A percentile compares a stretch with the other conserved stretches of the same genome.
Conservation (phyloP, 139 green algal species). For the Chlorella vulgaris region DNA sequence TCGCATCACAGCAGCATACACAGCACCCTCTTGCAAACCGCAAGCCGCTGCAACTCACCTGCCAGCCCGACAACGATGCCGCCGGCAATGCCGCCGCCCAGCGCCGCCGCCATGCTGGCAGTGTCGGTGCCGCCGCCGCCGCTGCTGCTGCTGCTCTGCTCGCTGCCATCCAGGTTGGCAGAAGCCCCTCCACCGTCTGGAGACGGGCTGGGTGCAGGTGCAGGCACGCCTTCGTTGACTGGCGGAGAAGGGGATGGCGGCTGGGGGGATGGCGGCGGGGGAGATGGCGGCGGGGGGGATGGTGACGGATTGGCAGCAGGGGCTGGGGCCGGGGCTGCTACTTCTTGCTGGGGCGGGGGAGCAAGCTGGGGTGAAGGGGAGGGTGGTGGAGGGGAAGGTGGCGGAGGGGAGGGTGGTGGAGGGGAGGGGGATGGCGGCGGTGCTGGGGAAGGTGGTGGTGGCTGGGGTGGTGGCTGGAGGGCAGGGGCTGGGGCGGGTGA, state of each 20-base stretch:
- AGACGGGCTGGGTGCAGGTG: no score
- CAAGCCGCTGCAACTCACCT: neutral
- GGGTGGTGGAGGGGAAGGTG: no score
- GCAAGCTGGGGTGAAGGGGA: no score
- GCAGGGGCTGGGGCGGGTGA: neutral
- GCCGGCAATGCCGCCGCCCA: constrained; percentile 4
- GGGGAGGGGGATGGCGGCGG: neutral
- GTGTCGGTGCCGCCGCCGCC: neutral
- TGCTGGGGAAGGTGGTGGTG: neutral
- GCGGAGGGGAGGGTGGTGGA: neutral
- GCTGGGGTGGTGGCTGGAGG: neutral
- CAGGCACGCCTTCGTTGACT: no score
- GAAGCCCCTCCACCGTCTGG: neutral
- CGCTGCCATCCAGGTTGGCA: neutral
- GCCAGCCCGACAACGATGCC: neutral
- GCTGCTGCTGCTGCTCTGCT: neutral
- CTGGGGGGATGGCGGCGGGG: no score
- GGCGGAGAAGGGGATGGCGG: no score
- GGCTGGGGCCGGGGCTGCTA: no score
- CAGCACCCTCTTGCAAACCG: neutral
- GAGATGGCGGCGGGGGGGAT: no score
- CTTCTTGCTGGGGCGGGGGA: no score
- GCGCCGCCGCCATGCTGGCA: neutral
- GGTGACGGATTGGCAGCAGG: no score
- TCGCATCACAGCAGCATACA: no score